Base-by-base conservation (phyloP, 805 yeast species). In the Ogataea parapolymorpha region DNA sequence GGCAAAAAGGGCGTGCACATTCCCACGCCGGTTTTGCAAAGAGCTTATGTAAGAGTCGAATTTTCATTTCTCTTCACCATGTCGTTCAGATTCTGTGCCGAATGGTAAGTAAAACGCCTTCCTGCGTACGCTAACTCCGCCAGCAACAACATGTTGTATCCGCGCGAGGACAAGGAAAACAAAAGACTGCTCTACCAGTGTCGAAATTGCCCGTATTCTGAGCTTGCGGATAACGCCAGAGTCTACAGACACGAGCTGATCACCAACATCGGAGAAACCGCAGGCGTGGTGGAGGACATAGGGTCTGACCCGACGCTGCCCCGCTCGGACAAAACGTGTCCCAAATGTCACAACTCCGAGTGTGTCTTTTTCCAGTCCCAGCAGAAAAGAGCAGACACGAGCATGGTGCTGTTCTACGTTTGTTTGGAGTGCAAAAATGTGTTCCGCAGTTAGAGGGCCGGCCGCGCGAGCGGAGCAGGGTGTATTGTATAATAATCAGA, bases 251-350 rank as follows among this genome's bases (percentile, higher is more conserved):
- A 93, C 63, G 98, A 93, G 67, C 74, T 91, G 66, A 84, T 88
- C 51, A 79, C 97, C 11, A 84, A 85, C 55, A 87, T 91, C 50
- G 96, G 86, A 58, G 97, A 87, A 60, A 91, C 96, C 2, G 98
- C 98, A 1, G 98, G 98, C 55, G 95, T 86, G 39, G 95, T 93
- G 28, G 90, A 86, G 61, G 98, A 91, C 63, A 85, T 93, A 51
- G 97, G 96, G 1, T 73, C 82, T 17, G 99, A 93, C 65, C 98
- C 98, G n/a, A 93, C 99, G 2, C 80, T 93, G 59, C 99, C 99
- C 41, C 74, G 97, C 50, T 85, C 96, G 2, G 93, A 91, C 62
- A 86, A 86, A 59, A 90, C 85, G 55, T 93, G 99, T 64, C 96
- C 97, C 3, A 73, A 75, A 40, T 93, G 99, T 66, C 82, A 77